A percentile compares a stretch with the other conserved stretches of the same genome.
These are phyloP conservation scores for Misopates orontium DNA, from an alignment of 257 asterid genomes.

Conservation along the genomic window DNA sequence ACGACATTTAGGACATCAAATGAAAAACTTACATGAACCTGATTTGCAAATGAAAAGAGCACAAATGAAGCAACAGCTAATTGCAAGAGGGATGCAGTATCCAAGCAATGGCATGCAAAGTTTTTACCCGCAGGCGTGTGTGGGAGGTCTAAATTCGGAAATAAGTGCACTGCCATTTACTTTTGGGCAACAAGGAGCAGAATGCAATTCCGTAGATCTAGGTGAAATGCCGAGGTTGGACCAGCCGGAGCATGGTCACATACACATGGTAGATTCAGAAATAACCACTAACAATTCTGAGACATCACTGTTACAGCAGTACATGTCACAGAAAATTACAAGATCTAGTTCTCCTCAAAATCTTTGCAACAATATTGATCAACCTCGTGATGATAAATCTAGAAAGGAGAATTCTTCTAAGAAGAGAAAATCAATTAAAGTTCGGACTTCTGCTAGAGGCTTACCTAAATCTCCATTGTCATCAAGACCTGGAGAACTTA, in stretches of 20 bases:
- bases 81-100: constrained; percentile 62
- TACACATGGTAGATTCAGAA: constrained; percentile 55
- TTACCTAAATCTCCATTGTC: constrained; percentile 96
- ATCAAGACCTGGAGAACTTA: constrained; percentile 89
- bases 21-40: constrained; percentile 63
- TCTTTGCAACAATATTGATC: constrained; percentile 72
- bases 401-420: constrained; percentile 72
- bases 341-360: constrained; percentile 67
- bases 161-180: constrained; percentile 53
- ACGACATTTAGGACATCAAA: constrained; percentile 60
- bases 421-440: constrained; percentile 77
- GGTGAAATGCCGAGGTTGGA: constrained; percentile 72
- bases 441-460: constrained; percentile 85
- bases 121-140: constrained; percentile 62
- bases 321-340: constrained; percentile 62
- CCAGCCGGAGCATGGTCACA: constrained; percentile 47
- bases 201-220: constrained; percentile 82
- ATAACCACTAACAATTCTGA: constrained; percentile 52
- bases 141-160: constrained; percentile 72
- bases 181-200: constrained; percentile 69
- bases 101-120: constrained; percentile 64
- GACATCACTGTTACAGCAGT: constrained; percentile 70
- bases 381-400: constrained; percentile 62
- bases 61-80: constrained; percentile 56
- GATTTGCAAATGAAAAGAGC: constrained; percentile 82